Conservation (phyloP, 345 rosid species). For the Citrus sp. region DNA sequence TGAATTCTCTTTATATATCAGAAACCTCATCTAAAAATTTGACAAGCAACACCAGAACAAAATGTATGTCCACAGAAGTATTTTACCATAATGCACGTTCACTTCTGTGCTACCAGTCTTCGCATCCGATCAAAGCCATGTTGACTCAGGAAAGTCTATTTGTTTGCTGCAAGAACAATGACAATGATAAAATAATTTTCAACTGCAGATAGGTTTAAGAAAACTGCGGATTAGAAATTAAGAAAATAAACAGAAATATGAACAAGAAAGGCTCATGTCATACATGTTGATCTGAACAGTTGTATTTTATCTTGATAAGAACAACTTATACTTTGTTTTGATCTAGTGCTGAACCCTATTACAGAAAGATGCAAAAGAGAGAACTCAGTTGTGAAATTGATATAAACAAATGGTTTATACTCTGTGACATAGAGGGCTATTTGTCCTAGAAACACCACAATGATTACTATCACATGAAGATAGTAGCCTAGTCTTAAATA, state of each 20-base stretch:
- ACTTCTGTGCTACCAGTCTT: neutral
- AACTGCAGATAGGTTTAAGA: neutral
- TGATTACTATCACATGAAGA: neutral
- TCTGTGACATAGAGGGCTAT: neutral
- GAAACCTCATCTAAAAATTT: neutral
- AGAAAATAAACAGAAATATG: neutral
- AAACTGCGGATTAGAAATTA: neutral
- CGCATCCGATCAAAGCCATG: neutral
- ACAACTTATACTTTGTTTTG: neutral
- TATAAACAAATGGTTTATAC: neutral
- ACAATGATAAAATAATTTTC: neutral
- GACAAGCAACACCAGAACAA: neutral
- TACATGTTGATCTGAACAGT: neutral
- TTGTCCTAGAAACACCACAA: neutral
- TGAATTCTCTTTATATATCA: neutral
- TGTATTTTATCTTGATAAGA: neutral
- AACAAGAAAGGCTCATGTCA: neutral
- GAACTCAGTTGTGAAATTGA: neutral
- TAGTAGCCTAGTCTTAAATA: neutral
- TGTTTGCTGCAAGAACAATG: constrained; percentile 3
- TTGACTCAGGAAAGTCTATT: constrained; percentile 5
- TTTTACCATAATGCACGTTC: neutral
- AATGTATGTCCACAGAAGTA: neutral
- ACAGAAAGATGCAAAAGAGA: neutral
- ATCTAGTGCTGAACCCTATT: neutral